A percentile compares a stretch with the other conserved stretches of the same genome.
Conservation (phyloP, 805 yeast species). For the Candida jianshihensis region DNA sequence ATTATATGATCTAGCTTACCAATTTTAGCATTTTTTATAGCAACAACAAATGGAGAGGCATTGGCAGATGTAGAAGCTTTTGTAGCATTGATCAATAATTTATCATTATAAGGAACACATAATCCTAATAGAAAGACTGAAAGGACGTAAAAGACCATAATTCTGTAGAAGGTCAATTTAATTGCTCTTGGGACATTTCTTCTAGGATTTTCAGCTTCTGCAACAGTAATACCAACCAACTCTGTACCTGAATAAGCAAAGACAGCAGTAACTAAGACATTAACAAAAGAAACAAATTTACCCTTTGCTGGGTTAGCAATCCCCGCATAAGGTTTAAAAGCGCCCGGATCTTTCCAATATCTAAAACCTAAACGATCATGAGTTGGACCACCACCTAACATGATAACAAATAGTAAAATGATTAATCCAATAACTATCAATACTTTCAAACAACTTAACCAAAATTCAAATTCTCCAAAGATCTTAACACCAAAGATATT, state of each 20-base stretch:
- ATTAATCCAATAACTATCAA: conserved; percentile 59
- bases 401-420: conserved; percentile 52
- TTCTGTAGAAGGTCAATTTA: conserved; percentile 62
- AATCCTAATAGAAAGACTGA: conserved; percentile 60
- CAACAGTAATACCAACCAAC: conserved; percentile 63
- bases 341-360: conserved; percentile 66
- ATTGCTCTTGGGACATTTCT: conserved; percentile 65
- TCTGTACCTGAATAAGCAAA: conserved; percentile 72
- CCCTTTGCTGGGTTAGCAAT: conserved; percentile 40
- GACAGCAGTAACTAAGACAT: conserved; percentile 59
- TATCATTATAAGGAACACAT: conserved; percentile 57
- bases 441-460: conserved; percentile 41
- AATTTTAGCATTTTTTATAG: conserved; percentile 61
- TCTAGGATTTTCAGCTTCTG: conserved; percentile 67
- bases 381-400: conserved; percentile 73
- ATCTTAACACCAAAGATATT: conserved; percentile 47
- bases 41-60: conserved; percentile 83
- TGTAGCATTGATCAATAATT: conserved; percentile 39
- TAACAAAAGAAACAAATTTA: conserved; percentile 52
- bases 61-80: conserved; percentile 48
- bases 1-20: conserved; percentile 64
- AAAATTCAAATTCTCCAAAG: conserved; percentile 53
- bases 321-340: conserved; percentile 41
- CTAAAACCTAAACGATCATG: conserved; percentile 70
- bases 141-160: conserved; percentile 53